phyloP scores from a whole-genome alignment of 2,329 filamentous ascomycete species.

The Aspergillus tamarii region DNA sequence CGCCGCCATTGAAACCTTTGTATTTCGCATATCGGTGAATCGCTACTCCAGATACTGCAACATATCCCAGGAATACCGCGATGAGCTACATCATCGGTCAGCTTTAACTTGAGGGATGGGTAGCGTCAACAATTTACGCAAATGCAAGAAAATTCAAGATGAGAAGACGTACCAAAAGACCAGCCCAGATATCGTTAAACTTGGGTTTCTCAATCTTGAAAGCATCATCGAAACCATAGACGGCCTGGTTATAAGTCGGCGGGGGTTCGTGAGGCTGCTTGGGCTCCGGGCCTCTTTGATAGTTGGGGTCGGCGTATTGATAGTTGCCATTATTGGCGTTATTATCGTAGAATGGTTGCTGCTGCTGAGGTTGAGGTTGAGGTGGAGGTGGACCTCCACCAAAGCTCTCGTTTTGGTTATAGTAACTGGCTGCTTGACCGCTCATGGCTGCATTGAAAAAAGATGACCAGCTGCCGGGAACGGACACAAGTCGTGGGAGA shows the following conservation, averaged over 20 bases:
- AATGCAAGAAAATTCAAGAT: no score
- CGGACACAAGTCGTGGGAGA: not conserved
- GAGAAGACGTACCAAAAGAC: conserved; percentile 64
- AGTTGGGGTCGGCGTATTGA: conserved; percentile 17
- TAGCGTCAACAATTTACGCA: not conserved
- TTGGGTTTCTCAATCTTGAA: conserved; percentile 85
- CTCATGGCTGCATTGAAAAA: conserved; percentile 32
- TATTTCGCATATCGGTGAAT: conserved; percentile 73
- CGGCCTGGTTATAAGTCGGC: conserved; percentile 35
- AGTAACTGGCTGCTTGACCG: conserved; percentile 43
- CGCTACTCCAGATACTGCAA: conserved; percentile 73
- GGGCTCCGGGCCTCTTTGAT: conserved; percentile 19
- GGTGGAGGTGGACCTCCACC: conserved; percentile 19
- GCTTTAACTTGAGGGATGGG: no score
- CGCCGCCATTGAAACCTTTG: conserved; percentile 66
- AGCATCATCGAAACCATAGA: conserved; percentile 70
- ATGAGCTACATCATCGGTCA: conserved; percentile 59
- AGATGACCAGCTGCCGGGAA: not conserved
- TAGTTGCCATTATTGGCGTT: conserved; percentile 23
- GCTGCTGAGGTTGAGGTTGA: conserved; percentile 18
- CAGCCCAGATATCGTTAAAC: conserved; percentile 89
- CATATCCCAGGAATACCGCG: conserved; percentile 71
- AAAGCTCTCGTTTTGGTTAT: conserved; percentile 33
- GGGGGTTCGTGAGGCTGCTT: conserved; percentile 29
- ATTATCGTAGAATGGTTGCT: conserved; percentile 21